Percentiles rank a stretch among this genome's conserved stretches.
Conservation (phyloP, 805 yeast genomes). For the Spathaspora arborariae region DNA sequence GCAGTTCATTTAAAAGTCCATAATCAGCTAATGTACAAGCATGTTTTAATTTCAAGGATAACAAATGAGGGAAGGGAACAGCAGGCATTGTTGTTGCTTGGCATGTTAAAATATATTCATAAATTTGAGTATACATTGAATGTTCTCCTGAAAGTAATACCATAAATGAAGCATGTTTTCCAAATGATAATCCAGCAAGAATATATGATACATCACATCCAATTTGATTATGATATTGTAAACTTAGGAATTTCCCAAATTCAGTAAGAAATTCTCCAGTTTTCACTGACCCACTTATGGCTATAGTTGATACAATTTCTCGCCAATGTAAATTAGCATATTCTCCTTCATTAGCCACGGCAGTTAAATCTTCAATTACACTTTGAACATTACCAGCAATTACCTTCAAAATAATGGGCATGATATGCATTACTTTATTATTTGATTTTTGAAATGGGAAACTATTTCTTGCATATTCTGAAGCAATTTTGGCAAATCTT, state of each 20-base stretch:
- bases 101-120: slow-evolving; percentile 48
- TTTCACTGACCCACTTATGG: slow-evolving; percentile 24
- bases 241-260: slow-evolving; percentile 45
- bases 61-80: slow-evolving; percentile 48
- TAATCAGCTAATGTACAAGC: slow-evolving; percentile 68
- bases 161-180: slow-evolving; percentile 8
- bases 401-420: slow-evolving; percentile 59
- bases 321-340: slow-evolving; percentile 56
- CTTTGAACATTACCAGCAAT: slow-evolving; percentile 57
- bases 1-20: slow-evolving; percentile 56
- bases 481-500: slow-evolving; percentile 53
- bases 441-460: slow-evolving; percentile 38
- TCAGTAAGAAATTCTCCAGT: slow-evolving; percentile 43
- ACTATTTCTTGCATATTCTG: slow-evolving; percentile 51
- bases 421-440: slow-evolving; percentile 37
- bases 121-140: slow-evolving; percentile 60
- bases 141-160: slow-evolving; percentile 18
- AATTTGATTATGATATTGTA: slow-evolving; percentile 17
- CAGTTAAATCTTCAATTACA: slow-evolving; percentile 47
- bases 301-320: slow-evolving; percentile 39
- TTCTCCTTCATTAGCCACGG: slow-evolving; percentile 36
- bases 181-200: slow-evolving; percentile 44
- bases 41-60: slow-evolving; percentile 60
- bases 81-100: slow-evolving; percentile 26
- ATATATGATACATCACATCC: slow-evolving; percentile 46